These are phyloP conservation scores for Gossypium gossypioides DNA, from an alignment of 441 rosid species.

Conservation along the genomic window DNA sequence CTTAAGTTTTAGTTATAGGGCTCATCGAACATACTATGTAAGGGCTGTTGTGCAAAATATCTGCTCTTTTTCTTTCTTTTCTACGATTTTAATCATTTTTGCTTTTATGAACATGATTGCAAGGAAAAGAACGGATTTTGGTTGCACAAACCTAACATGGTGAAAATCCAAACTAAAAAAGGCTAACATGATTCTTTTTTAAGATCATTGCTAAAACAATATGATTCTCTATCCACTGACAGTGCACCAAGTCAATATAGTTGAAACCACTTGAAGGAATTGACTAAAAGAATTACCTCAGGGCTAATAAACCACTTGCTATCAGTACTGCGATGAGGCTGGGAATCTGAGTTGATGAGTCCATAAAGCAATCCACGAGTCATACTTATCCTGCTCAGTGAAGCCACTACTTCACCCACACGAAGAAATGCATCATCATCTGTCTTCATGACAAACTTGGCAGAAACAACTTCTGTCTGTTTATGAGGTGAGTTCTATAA, in stretches of 20 bases:
- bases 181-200: not conserved
- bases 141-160: not conserved
- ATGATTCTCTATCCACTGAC: not conserved
- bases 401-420: conserved; percentile 69
- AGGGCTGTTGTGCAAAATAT: not conserved
- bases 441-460: conserved; percentile 88
- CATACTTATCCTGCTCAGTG: conserved; percentile 48
- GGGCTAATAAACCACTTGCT: conserved; percentile 94
- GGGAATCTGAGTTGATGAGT: conserved; percentile 71
- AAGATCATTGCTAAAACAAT: not conserved
- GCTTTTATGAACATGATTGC: not conserved
- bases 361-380: conserved; percentile 73
- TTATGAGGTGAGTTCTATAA: conserved; percentile 23
- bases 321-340: conserved; percentile 66
- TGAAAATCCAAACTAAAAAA: not conserved
- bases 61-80: not conserved
- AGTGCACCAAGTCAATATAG: not conserved
- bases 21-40: not conserved
- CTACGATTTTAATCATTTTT: not conserved
- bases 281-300: conserved; percentile 39
- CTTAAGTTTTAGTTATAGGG: not conserved
- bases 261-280: not conserved
- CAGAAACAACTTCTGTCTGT: conserved; percentile 74
- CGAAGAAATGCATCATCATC: conserved; percentile 97
- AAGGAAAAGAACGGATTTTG: not conserved